phyloP scores from a whole-genome alignment of 2,329 filamentous ascomycete genomes.

The Lachnellula suecica region DNA sequence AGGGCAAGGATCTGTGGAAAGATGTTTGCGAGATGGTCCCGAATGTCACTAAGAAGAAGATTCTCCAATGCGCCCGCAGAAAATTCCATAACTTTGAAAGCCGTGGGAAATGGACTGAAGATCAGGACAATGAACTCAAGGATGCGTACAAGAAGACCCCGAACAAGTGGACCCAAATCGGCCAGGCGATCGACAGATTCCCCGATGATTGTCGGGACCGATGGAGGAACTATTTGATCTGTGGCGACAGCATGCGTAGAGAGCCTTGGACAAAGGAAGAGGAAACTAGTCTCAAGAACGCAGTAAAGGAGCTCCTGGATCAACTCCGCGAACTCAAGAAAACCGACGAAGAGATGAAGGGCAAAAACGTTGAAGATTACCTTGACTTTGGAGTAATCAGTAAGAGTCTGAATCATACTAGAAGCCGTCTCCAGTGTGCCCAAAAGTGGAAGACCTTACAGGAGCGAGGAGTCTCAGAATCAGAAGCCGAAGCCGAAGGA shows the following conservation, averaged over 20 bases:
- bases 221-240: conserved; percentile 66
- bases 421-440: conserved; percentile 66
- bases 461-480: conserved; percentile 26
- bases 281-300: conserved; percentile 40
- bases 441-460: conserved; percentile 62
- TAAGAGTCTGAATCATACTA: conserved; percentile 56
- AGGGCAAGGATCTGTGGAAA: conserved; percentile 50
- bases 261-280: conserved; percentile 62
- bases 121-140: conserved; percentile 56
- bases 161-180: conserved; percentile 62
- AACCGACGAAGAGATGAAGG: conserved; percentile 21
- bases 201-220: conserved; percentile 68
- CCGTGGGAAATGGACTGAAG: conserved; percentile 56
- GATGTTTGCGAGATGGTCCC: conserved; percentile 48
- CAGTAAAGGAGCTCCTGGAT: conserved; percentile 53
- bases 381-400: conserved; percentile 66
- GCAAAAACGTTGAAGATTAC: conserved; percentile 46
- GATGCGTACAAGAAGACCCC: conserved; percentile 43
- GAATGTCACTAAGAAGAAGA: conserved; percentile 49
- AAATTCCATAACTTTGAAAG: conserved; percentile 65
- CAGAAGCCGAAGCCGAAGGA: conserved; percentile 13
- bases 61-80: conserved; percentile 58
- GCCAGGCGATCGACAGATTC: conserved; percentile 60
- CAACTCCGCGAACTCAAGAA: conserved; percentile 42
- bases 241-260: conserved; percentile 49